Conservation (phyloP, 2,329 filamentous ascomycete species). For the Samsoniella hepiali region DNA sequence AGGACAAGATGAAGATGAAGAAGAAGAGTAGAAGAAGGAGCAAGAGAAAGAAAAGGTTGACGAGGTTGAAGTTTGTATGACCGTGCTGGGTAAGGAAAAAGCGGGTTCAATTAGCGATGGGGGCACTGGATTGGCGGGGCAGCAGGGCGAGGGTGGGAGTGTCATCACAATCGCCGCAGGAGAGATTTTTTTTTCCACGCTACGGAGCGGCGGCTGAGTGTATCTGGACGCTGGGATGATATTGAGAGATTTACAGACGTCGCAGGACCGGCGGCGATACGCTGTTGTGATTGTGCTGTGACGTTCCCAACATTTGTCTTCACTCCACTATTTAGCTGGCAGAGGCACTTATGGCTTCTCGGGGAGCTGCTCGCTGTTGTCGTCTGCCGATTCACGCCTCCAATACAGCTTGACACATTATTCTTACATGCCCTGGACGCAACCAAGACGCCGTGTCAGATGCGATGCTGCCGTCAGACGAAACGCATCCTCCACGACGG, state of each 20-base stretch:
- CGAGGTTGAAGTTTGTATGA: conserved; percentile 14
- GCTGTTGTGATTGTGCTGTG: neutral
- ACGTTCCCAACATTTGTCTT: conserved; percentile 6
- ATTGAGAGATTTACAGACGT: conserved; percentile 2
- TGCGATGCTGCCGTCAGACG: conserved; percentile 10
- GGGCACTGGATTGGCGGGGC: conserved; percentile 17
- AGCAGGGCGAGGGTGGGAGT: conserved; percentile 1
- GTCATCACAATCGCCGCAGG: conserved; percentile 12
- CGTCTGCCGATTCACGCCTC: neutral
- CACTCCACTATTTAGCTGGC: conserved; percentile 2
- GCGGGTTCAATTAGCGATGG: conserved; percentile 13
- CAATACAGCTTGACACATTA: conserved; percentile 11
- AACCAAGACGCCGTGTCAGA: conserved; percentile 5
- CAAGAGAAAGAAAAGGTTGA: conserved; percentile 8
- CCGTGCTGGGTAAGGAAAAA: conserved; percentile 19
- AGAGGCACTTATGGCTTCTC: neutral
- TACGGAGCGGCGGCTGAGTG: conserved; percentile 5
- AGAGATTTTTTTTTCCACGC: conserved; percentile 8
- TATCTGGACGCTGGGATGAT: neutral
- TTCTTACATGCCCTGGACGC: conserved; percentile 4
- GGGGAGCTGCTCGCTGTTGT: neutral
- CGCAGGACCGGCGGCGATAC: neutral
- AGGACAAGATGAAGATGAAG: conserved; percentile 6
- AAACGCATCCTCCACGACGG: conserved; percentile 6
- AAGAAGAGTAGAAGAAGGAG: conserved; percentile 13